A percentile compares a stretch with the other conserved stretches of the same genome.
These are phyloP conservation scores for Ogataea zsoltii DNA, from an alignment of 805 yeast species.

Conservation along the genomic window DNA sequence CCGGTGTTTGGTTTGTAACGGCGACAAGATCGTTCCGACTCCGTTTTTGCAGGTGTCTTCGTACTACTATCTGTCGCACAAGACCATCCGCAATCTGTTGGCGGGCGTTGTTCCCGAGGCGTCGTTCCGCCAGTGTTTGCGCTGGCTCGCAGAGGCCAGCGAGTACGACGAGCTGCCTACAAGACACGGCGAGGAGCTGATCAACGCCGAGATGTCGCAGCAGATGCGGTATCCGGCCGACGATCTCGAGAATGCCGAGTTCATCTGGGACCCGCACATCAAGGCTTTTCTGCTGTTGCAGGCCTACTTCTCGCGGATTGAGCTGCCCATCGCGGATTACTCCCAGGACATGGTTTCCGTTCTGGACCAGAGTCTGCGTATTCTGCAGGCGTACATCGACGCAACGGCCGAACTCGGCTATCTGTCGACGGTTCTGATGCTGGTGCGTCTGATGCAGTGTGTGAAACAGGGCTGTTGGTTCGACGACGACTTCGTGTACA, in stretches of 20 bases:
- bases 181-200: constrained; percentile 87
- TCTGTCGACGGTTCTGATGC: constrained; percentile 55
- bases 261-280: constrained; percentile 86
- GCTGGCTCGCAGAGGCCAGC: constrained; percentile 55
- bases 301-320: constrained; percentile 69
- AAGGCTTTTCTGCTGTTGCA: constrained; percentile 72
- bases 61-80: constrained; percentile 90
- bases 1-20: constrained; percentile 62
- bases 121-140: constrained; percentile 63
- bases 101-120: constrained; percentile 46
- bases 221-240: constrained; percentile 64
- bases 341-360: constrained; percentile 92
- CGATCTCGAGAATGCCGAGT: constrained; percentile 54
- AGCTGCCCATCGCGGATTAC: constrained; percentile 93
- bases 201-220: constrained; percentile 80
- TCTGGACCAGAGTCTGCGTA: constrained; percentile 90
- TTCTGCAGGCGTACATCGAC: constrained; percentile 89
- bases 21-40: constrained; percentile 58
- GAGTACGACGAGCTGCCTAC: constrained; percentile 90
- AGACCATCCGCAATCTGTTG: constrained; percentile 73
- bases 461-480: constrained; percentile 88
- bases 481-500: constrained; percentile 67
- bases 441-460: constrained; percentile 76
- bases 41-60: constrained; percentile 85
- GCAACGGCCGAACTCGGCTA: constrained; percentile 84